These are phyloP conservation scores for Boletus rubescentipes DNA, from an alignment of 768 basidiomycete genomes.

Conservation along the genomic window DNA sequence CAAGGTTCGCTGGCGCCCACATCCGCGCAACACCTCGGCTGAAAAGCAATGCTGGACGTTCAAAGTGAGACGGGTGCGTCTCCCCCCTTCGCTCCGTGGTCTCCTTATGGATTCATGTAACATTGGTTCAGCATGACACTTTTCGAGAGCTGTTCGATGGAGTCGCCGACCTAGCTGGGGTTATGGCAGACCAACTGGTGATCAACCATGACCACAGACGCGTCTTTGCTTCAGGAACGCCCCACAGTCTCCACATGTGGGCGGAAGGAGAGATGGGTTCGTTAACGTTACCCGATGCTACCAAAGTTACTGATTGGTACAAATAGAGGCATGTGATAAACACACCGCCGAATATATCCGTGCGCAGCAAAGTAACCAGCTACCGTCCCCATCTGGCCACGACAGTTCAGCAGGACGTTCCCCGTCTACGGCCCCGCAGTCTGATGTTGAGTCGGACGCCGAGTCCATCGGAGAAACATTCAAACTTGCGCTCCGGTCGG, in stretches of 20 bases:
- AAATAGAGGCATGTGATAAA: conserved; percentile 64
- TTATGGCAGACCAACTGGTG: conserved; percentile 52
- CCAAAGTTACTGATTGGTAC: conserved; percentile 7
- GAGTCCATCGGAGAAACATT: conserved; percentile 50
- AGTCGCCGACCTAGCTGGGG: conserved; percentile 57
- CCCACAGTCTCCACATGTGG: conserved; percentile 65
- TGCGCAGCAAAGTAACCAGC: conserved; percentile 31
- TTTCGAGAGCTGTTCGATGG: conserved; percentile 66
- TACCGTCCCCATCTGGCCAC: conserved; percentile 21
- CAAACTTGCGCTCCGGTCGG: conserved; percentile 65
- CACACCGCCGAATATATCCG: conserved; percentile 64
- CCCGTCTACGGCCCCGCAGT: conserved; percentile 23
- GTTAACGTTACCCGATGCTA: conserved; percentile 17
- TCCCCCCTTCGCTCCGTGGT: neutral
- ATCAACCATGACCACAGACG: conserved; percentile 61
- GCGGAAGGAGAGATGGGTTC: conserved; percentile 64
- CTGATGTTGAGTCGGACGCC: conserved; percentile 33
- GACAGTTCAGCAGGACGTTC: conserved; percentile 8
- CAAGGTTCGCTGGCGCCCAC: conserved; percentile 62
- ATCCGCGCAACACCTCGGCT: conserved; percentile 51
- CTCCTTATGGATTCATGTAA: neutral
- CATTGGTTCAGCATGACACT: conserved; percentile 51
- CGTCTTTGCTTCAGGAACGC: conserved; percentile 69
- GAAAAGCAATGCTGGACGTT: conserved; percentile 47
- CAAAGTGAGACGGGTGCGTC: conserved; percentile 56